A percentile compares a stretch with the other conserved stretches of the same genome.
phyloP scores from a whole-genome alignment of 1,284 basidiomycete genomes.

The Rhodotorula glutinis region DNA sequence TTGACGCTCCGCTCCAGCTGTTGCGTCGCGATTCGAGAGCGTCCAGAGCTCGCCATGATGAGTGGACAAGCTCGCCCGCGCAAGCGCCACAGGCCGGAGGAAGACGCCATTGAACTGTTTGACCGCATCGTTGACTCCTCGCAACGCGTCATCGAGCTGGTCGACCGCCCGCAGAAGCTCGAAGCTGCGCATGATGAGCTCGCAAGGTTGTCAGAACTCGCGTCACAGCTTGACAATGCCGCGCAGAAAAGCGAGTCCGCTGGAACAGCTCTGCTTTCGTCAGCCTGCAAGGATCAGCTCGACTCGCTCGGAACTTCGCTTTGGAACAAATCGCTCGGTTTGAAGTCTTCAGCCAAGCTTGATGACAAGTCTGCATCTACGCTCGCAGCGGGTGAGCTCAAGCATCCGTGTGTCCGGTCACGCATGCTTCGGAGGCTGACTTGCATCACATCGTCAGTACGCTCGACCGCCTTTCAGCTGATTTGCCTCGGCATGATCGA shows the following conservation, averaged over 20 bases:
- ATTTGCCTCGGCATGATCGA: constrained; percentile 12
- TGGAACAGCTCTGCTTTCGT: too few species aligned
- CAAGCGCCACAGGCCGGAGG: neutral
- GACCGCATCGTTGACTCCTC: neutral
- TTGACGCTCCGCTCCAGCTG: too few species aligned
- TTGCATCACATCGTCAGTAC: neutral
- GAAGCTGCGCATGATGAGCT: neutral
- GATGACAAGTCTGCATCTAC: too few species aligned
- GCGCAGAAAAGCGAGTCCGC: too few species aligned
- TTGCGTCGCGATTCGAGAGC: too few species aligned
- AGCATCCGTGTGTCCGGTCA: too few species aligned
- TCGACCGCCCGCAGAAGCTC: too few species aligned
- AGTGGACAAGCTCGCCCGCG: neutral
- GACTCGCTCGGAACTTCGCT: constrained; percentile 9
- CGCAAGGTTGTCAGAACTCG: neutral
- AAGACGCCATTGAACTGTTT: neutral
- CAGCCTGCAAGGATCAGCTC: constrained; percentile 15
- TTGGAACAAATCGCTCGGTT: constrained; percentile 20
- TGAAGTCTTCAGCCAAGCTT: neutral
- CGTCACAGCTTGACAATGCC: neutral
- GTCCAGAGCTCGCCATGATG: too few species aligned
- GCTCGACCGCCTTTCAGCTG: constrained; percentile 5
- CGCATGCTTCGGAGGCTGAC: too few species aligned
- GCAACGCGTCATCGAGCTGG: neutral
- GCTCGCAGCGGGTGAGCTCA: constrained; percentile 8